phyloP scores from a whole-genome alignment of 805 yeast species.

The Saturnispora sekii region DNA sequence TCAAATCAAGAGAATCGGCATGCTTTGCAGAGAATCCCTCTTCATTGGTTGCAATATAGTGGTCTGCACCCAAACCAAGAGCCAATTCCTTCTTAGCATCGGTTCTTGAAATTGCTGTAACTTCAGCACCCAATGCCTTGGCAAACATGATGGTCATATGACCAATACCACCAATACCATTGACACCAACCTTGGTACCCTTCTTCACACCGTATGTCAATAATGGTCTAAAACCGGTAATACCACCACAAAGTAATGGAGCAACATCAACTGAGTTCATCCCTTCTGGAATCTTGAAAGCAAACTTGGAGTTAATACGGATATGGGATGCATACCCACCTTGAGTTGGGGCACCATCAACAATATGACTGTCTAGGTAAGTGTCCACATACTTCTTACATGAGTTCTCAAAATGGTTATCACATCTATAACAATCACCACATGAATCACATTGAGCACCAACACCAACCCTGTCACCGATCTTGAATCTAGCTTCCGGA shows the following conservation, averaged over 20 bases:
- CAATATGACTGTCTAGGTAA: conserved; percentile 31
- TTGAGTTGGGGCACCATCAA: conserved; percentile 34
- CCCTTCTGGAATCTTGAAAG: conserved; percentile 39
- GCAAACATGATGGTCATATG: conserved; percentile 41
- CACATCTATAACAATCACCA: conserved; percentile 32
- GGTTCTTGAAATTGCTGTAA: conserved; percentile 45
- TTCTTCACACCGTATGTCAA: conserved; percentile 33
- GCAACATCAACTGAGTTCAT: conserved; percentile 36
- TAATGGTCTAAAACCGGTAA: conserved; percentile 45
- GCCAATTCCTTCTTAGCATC: conserved; percentile 41
- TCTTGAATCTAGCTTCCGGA: conserved; percentile 26
- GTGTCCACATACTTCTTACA: conserved; percentile 42
- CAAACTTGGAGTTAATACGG: conserved; percentile 35
- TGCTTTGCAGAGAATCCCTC: conserved; percentile 30
- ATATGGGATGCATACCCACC: conserved; percentile 45
- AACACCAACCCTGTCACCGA: conserved; percentile 44
- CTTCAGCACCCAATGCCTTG: conserved; percentile 52
- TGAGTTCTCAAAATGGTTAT: conserved; percentile 31
- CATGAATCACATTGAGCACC: conserved; percentile 39
- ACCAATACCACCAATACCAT: conserved; percentile 40
- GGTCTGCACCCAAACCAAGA: conserved; percentile 41
- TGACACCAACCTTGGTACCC: conserved; percentile 42
- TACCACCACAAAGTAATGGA: conserved; percentile 51
- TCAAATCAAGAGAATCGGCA: conserved; percentile 33
- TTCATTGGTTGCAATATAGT: conserved; percentile 45